A percentile compares a stretch with the other conserved stretches of the same genome.
Conservation (phyloP, 495 filamentous ascomycete genomes). For the Diplogelasinospora grovesii region DNA sequence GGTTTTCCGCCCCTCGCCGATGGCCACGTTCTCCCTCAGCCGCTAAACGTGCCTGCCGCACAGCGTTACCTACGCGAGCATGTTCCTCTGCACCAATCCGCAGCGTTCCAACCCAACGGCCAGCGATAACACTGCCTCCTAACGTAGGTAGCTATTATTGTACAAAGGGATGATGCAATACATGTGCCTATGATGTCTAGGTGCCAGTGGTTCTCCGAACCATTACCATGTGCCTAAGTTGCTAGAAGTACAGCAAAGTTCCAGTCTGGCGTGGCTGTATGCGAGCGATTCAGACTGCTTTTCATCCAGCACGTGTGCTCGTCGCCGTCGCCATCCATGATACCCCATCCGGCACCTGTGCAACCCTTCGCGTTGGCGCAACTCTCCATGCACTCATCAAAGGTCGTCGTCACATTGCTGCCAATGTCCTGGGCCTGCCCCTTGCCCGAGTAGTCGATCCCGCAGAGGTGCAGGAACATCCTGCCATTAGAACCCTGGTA, state of each 20-base stretch:
- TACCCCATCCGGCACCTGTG: constrained; percentile 18
- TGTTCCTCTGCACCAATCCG: too few species aligned
- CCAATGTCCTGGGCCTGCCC: constrained; percentile 11
- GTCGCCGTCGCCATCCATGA: neutral
- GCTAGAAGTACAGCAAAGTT: constrained; percentile 14
- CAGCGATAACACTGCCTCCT: too few species aligned
- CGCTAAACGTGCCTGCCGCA: too few species aligned
- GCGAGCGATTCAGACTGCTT: constrained; percentile 11
- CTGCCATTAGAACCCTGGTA: constrained; percentile 8
- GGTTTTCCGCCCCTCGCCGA: too few species aligned
- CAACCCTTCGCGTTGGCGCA: constrained; percentile 10
- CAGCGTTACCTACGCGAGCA: too few species aligned
- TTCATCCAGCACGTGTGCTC: constrained; percentile 18
- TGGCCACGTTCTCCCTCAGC: too few species aligned
- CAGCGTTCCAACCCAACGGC: too few species aligned
- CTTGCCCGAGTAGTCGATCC: constrained; percentile 16
- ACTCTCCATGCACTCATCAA: constrained; percentile 14
- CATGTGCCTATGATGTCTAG: too few species aligned
- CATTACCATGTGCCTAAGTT: too few species aligned
- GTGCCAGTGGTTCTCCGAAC: too few species aligned
- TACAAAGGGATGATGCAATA: too few species aligned
- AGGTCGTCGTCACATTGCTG: constrained; percentile 5
- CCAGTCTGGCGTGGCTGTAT: constrained; percentile 9
- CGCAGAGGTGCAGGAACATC: constrained; percentile 14
- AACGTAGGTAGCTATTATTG: too few species aligned